A percentile compares a stretch with the other conserved stretches of the same genome.
phyloP scores from a whole-genome alignment of 768 basidiomycete genomes.

The Pleurotus pulmonarius region DNA sequence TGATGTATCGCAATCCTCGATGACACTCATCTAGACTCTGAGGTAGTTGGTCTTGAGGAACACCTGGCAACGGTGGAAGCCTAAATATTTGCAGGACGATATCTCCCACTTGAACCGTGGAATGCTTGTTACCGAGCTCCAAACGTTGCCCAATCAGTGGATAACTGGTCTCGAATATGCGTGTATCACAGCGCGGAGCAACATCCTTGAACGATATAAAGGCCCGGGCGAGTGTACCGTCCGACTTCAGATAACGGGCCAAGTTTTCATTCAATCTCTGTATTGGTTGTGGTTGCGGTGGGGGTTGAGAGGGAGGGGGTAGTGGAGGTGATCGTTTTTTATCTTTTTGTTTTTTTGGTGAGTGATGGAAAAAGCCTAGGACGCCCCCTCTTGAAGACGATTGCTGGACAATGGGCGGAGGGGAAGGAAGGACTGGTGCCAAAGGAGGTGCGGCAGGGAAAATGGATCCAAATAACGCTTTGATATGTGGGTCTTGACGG shows the following conservation, averaged over 20 bases:
- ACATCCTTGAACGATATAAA: constrained; percentile 90
- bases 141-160: constrained; percentile 76
- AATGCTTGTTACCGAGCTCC: constrained; percentile 52
- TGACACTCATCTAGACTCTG: constrained; percentile 92
- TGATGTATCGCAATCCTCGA: constrained; percentile 81
- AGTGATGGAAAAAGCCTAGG: constrained; percentile 72
- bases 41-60: constrained; percentile 74
- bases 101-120: constrained; percentile 77
- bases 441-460: constrained; percentile 42
- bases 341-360: constrained; percentile 66
- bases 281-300: constrained; percentile 28
- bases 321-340: constrained; percentile 31
- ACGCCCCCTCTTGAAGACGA: constrained; percentile 60
- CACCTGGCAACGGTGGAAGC: constrained; percentile 83
- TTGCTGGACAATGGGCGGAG: constrained; percentile 35
- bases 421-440: constrained; percentile 26
- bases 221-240: constrained; percentile 85
- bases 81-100: constrained; percentile 89
- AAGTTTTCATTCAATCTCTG: constrained; percentile 64
- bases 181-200: constrained; percentile 76
- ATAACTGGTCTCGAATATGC: constrained; percentile 78
- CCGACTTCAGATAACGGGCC: constrained; percentile 76
- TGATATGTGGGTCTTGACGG: constrained; percentile 81
- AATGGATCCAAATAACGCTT: constrained; percentile 69
- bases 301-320: constrained; percentile 36